Evolutionary conservation across 1,284 basidiomycete genomes (phyloP), one percentile per base, ranked within the genome.

Genomic region (Sporisorium scitamineum): DNA sequence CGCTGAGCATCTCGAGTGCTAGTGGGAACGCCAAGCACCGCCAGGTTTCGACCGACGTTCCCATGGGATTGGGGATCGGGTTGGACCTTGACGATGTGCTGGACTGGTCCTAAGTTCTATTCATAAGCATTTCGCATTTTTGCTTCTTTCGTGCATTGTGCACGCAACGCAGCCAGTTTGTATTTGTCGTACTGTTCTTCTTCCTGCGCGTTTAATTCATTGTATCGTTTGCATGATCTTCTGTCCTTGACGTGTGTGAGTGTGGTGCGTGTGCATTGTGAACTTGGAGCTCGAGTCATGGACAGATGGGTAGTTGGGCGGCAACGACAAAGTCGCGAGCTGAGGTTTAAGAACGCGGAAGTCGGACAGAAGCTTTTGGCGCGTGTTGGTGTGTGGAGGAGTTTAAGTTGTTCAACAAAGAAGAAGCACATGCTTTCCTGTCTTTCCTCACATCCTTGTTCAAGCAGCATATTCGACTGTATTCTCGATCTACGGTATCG

Each of bases 21-120:
- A 55, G 54, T 51, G 61, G 58, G 14, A 55, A 48, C 29, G 61
- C 41, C 14, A 76, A 70, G 61, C 58, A 66, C n/a, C 45, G 68
- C 14, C 71, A 71, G 50, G 71, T 74, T 11, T 74, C 71, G 39
- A 64, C 67, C 2, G 75, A 74, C 9, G 57, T 68, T 26, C 71
- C 71, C 2, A 63, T 78, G 63, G 76, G 76, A 3, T 29, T 78
- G 39, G 76, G 76, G 1, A 66, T 78, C 41, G 76, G 76, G 2
- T 32, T 76, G 37, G 76, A 78, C 47, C 54, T 78, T 22, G 76
- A 78, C 24, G 76, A 78, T 61, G 72, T 77, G 29, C 44, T 77
- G 27, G 70, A 77, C 42, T 77, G 70, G 75, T 67, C 70, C 29
- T 76, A 31, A 41, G 10, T 29, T 32, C 6, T 22, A 31, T 54